phyloP scores from a whole-genome alignment of 75 land plant species.

The Cupressus sempervirens region DNA sequence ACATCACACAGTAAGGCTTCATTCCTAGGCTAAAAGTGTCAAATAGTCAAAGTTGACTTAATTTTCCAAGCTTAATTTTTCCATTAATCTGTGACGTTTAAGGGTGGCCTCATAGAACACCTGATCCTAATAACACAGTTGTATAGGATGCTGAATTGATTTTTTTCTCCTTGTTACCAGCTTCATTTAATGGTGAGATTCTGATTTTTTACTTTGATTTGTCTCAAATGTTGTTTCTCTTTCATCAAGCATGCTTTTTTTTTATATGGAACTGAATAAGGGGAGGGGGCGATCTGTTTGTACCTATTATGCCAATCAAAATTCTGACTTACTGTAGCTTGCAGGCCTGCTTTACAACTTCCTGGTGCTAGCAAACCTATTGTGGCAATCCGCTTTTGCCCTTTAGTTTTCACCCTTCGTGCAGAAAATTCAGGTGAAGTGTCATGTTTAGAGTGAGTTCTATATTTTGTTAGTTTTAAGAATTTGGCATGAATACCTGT shows the following conservation, averaged over 20 bases:
- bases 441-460: not conserved
- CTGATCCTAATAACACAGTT: not conserved
- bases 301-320: not conserved
- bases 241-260: not conserved
- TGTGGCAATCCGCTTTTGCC: constrained; percentile 89
- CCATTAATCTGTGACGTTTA: too few species aligned
- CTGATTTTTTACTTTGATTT: not conserved
- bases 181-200: not conserved
- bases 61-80: too few species aligned
- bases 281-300: not conserved
- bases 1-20: too few species aligned
- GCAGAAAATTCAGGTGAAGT: constrained; percentile 43
- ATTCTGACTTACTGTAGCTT: constrained; percentile 1
- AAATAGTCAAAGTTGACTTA: too few species aligned
- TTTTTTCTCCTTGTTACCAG: not conserved
- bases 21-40: too few species aligned
- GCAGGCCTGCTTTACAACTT: constrained; percentile 74
- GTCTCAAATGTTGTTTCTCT: not conserved
- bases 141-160: not conserved
- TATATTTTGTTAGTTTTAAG: not conserved
- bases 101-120: too few species aligned
- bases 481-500: not conserved
- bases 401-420: constrained; percentile 52
- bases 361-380: constrained; percentile 81
- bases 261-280: not conserved